Evolutionary conservation across 1,284 basidiomycete species (phyloP).

Genomic region (Puccinia novopanici): DNA sequence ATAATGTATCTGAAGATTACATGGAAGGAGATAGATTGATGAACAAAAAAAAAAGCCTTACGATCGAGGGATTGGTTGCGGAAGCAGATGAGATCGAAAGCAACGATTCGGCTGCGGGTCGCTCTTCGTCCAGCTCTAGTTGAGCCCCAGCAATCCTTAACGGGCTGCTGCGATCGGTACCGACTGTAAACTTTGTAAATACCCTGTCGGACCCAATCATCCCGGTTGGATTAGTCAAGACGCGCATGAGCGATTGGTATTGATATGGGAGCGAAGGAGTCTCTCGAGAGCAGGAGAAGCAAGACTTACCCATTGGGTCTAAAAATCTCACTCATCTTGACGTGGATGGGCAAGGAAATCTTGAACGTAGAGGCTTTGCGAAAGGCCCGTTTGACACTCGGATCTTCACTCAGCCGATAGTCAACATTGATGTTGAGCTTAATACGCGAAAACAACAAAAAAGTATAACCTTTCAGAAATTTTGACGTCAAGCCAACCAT

Average conservation of each 20-base stretch:
- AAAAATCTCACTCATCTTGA: slow-evolving; percentile 45
- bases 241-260: not conserved
- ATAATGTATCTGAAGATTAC: not conserved
- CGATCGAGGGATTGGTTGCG: not conserved
- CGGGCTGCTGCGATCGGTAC: not conserved
- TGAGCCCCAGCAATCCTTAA: slow-evolving; percentile 11
- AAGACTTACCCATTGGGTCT: slow-evolving; percentile 22
- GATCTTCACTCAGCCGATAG: slow-evolving; percentile 25
- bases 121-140: slow-evolving; percentile 2
- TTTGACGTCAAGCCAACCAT: not conserved
- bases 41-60: not conserved
- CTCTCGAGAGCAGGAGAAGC: not conserved
- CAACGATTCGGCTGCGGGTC: not conserved
- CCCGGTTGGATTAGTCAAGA: not conserved
- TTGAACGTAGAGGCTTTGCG: not conserved
- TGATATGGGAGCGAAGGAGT: not conserved
- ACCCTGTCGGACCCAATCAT: slow-evolving; percentile 7
- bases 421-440: slow-evolving; percentile 23
- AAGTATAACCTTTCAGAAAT: not conserved
- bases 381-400: slow-evolving; percentile 20
- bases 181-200: slow-evolving; percentile 11
- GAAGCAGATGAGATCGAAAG: slow-evolving; percentile 8
- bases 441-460: not conserved
- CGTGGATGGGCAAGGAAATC: slow-evolving; percentile 16
- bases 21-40: not conserved